Evolutionary conservation across 2,329 filamentous ascomycete genomes (phyloP), one percentile per base, ranked within the genome.

Genomic region (Acarospora socialis): DNA sequence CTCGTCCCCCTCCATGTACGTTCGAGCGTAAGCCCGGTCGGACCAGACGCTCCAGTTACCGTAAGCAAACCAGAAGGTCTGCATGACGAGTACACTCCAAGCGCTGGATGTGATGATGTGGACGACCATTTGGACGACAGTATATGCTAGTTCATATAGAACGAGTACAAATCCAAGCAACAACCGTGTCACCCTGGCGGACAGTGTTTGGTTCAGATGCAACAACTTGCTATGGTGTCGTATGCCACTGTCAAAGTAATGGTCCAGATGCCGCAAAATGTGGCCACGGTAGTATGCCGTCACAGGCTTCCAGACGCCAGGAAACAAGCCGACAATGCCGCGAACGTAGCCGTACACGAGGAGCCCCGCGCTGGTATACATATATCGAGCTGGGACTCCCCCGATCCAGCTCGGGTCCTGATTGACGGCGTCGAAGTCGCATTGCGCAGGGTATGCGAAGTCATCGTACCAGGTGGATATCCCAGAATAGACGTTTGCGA

Each of bases 1-100:
- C 25, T 40, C 34, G 15, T 32, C 21, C 7, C 39, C 36, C 19
- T 30, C 21, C 30, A 36, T 41, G 3, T 23, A 6, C 3, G 29
- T 26, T 4, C 15, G 18, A 13, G 38, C 26, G 12, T 31, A 28
- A 2, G 22, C 5, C 15, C 36, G 33, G 17, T 39, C 33, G 2
- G 5, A 3, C 7, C 29, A 14, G 10, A 41, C 6, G 15, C 23
- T 17, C 10, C 6, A 33, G 2, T 34, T 3, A 7, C 36, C 29
- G 10, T 27, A 33, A 14, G 4, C 28, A n/a, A 39, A 34, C 31
- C 30, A 36, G 12, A 21, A 15, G 2, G 28, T 7, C 16, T 35
- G 19, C 3, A 34, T 5, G 7, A 10, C 10, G 7, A 37, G 16
- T n/a, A n/a, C n/a, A n/a, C n/a, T n/a, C n/a, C n/a, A n/a, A n/a